These are phyloP conservation scores for Pythium catenulatum DNA, from an alignment of 352 stramenopile species.

Conservation along the genomic window DNA sequence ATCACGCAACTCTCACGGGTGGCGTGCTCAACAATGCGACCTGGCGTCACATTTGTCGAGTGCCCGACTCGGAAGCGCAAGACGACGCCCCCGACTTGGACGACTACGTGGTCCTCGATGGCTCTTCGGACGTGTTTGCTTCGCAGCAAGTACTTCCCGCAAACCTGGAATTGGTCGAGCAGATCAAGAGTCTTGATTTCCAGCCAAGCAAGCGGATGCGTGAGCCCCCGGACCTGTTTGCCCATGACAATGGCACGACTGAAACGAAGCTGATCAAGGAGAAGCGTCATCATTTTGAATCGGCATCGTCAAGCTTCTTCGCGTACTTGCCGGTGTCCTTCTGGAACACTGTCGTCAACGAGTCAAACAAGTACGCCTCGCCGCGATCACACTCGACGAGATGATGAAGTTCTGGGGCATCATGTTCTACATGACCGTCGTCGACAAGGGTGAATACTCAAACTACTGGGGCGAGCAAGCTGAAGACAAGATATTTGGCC, in stretches of 20 bases:
- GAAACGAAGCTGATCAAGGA: constrained; percentile 35
- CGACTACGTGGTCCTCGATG: constrained; percentile 36
- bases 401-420: constrained; percentile 45
- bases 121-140: constrained; percentile 12
- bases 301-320: constrained; percentile 38
- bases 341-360: constrained; percentile 29
- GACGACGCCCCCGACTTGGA: constrained; percentile 9
- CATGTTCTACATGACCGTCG: constrained; percentile 46
- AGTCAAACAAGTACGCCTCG: constrained; percentile 21
- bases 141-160: neutral
- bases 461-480: constrained; percentile 52
- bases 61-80: constrained; percentile 8
- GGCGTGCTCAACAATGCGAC: constrained; percentile 27
- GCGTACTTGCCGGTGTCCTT: constrained; percentile 38
- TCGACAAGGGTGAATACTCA: constrained; percentile 46
- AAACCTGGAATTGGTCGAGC: constrained; percentile 21
- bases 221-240: constrained; percentile 18
- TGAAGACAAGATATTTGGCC: constrained; percentile 32
- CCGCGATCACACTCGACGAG: constrained; percentile 26
- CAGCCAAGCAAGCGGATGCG: constrained; percentile 1
- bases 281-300: constrained; percentile 22
- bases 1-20: constrained; percentile 2
- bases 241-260: constrained; percentile 5
- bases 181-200: constrained; percentile 34
- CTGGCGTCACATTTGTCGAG: constrained; percentile 25